These are phyloP conservation scores for Acanthamoeba healyi DNA, from an alignment of 208 protist genomes.

Conservation along the genomic window DNA sequence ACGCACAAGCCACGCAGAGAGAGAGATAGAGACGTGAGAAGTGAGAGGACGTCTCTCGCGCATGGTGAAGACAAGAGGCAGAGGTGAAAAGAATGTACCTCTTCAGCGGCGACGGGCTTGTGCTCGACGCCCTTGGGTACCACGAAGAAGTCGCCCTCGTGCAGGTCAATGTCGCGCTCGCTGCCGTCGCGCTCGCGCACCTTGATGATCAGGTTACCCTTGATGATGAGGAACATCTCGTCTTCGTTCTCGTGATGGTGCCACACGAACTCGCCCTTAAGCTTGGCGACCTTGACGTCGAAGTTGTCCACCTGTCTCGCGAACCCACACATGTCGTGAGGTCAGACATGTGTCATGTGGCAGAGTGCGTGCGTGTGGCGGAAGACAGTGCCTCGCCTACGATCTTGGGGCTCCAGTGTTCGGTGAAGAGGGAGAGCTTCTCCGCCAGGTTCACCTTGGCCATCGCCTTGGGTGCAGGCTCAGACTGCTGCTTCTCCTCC, in stretches of 20 bases:
- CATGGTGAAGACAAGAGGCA: too few relatives aligned
- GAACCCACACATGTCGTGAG: not conserved
- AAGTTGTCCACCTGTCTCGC: conserved; percentile 16
- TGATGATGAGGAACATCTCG: conserved; percentile 65
- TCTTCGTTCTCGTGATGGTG: conserved; percentile 57
- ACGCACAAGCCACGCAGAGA: not conserved
- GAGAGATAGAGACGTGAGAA: not conserved
- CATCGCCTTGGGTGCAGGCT: not conserved
- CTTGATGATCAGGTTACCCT: conserved; percentile 48
- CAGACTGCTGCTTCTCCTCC: not conserved
- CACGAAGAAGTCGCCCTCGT: conserved; percentile 25
- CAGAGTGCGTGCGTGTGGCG: too few relatives aligned
- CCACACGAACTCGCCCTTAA: conserved; percentile 72
- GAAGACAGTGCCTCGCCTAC: not conserved
- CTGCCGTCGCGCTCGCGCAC: not conserved
- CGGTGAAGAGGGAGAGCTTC: conserved; percentile 12
- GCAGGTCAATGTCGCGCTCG: conserved; percentile 12
- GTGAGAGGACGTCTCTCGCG: not conserved
- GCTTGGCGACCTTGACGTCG: conserved; percentile 59
- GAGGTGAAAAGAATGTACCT: not conserved
- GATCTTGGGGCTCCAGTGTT: conserved; percentile 58
- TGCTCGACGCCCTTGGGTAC: conserved; percentile 48
- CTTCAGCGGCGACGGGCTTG: conserved; percentile 19
- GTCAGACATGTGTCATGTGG: not conserved
- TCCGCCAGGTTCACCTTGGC: conserved; percentile 48